These are phyloP conservation scores for Jaapia argillacea DNA, from an alignment of 768 basidiomycete genomes.

Conservation along the genomic window DNA sequence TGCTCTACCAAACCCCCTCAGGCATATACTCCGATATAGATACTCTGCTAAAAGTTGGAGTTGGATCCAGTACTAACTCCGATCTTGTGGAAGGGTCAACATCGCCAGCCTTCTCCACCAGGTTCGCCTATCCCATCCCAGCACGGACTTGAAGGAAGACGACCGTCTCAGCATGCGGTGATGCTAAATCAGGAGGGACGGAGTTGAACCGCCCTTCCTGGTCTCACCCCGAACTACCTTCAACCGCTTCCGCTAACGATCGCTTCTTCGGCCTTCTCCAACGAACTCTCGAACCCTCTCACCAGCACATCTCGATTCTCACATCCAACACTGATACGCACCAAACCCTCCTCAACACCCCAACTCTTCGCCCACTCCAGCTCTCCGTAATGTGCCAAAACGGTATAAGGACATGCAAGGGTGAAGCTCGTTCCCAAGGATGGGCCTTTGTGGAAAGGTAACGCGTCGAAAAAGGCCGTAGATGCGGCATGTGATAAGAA, in stretches of 20 bases:
- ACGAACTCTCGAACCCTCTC: constrained; percentile 47
- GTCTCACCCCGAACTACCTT: too few relatives aligned
- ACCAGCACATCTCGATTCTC: constrained; percentile 57
- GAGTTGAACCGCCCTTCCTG: not conserved
- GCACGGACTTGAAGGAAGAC: too few relatives aligned
- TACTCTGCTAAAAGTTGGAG: too few relatives aligned
- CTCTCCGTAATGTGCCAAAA: constrained; percentile 85
- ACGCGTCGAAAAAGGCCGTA: constrained; percentile 72
- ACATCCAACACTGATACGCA: constrained; percentile 87
- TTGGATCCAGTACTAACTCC: too few relatives aligned
- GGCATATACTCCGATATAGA: too few relatives aligned
- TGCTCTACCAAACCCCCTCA: too few relatives aligned
- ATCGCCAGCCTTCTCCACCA: too few relatives aligned
- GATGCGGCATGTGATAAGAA: constrained; percentile 67
- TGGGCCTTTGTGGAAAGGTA: constrained; percentile 84
- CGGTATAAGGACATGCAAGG: constrained; percentile 85
- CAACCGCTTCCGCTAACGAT: too few relatives aligned
- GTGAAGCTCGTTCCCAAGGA: constrained; percentile 94
- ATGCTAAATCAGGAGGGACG: too few relatives aligned
- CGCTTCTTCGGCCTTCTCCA: constrained; percentile 59
- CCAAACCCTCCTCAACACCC: constrained; percentile 77
- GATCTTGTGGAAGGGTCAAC: too few relatives aligned
- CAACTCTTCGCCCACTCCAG: constrained; percentile 85
- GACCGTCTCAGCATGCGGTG: too few relatives aligned
- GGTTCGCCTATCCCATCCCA: too few relatives aligned